phyloP scores from a whole-genome alignment of 768 basidiomycete genomes.

The Leccinum variicolor region DNA sequence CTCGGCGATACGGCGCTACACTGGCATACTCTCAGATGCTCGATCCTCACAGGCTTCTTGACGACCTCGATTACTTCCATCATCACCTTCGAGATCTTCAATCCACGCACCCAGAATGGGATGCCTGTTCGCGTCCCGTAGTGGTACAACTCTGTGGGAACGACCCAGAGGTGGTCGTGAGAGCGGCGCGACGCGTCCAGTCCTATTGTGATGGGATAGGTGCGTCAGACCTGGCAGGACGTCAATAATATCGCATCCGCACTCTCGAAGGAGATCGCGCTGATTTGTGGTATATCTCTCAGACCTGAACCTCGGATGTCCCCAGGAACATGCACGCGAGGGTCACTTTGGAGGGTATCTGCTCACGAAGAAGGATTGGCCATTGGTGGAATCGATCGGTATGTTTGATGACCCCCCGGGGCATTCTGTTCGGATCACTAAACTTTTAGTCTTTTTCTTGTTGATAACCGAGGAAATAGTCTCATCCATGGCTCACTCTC shows the following conservation, averaged over 20 bases:
- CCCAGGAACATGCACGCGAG: conserved; percentile 63
- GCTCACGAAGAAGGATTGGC: conserved; percentile 72
- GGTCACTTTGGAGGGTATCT: conserved; percentile 75
- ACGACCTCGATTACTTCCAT: conserved; percentile 64
- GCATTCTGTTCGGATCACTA: neutral
- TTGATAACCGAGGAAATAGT: conserved; percentile 38
- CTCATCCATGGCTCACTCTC: conserved; percentile 57
- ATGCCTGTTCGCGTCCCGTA: conserved; percentile 41
- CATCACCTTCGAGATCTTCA: conserved; percentile 58
- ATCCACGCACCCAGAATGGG: conserved; percentile 10
- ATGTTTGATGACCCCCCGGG: neutral
- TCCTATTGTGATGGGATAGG: conserved; percentile 68
- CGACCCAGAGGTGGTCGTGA: conserved; percentile 56
- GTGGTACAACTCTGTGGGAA: conserved; percentile 76
- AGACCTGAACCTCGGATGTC: conserved; percentile 85
- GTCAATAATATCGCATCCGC: neutral
- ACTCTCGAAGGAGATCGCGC: neutral
- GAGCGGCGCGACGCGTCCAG: conserved; percentile 59
- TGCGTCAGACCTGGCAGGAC: conserved; percentile 25
- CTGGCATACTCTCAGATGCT: conserved; percentile 79
- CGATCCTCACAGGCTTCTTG: conserved; percentile 53
- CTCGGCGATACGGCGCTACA: conserved; percentile 60
- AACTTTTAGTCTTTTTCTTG: neutral
- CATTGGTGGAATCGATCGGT: conserved; percentile 64
- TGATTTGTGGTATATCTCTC: conserved; percentile 9